Evolutionary conservation across 192 early-diverging fungal genomes (phyloP).

Genomic region (Podila epigama): DNA sequence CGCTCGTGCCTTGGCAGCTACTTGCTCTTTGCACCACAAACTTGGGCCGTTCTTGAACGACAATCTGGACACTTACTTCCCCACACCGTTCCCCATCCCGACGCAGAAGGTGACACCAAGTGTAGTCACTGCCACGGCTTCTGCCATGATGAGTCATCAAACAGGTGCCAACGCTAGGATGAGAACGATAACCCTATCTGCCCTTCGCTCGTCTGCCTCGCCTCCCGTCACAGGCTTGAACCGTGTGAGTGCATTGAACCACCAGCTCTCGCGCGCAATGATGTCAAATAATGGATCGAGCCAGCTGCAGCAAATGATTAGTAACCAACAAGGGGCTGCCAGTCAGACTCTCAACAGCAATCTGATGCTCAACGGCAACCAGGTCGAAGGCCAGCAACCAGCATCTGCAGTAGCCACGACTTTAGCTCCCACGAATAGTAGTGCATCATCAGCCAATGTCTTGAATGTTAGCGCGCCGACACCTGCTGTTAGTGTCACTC

Average conservation of each 20-base stretch:
- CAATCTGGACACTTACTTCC: conserved; percentile 70
- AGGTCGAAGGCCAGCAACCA: conserved; percentile 21
- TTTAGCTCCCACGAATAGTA: not conserved
- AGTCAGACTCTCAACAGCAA: conserved; percentile 23
- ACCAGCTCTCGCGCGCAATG: conserved; percentile 38
- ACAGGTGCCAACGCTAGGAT: conserved; percentile 28
- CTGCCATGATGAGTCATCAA: conserved; percentile 39
- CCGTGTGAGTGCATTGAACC: conserved; percentile 23
- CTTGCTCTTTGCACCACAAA: conserved; percentile 78
- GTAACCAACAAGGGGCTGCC: conserved; percentile 14
- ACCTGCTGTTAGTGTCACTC: not conserved
- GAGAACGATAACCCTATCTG: conserved; percentile 34
- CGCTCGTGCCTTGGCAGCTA: conserved; percentile 83
- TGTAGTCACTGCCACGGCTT: conserved; percentile 34
- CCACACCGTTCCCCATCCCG: conserved; percentile 65
- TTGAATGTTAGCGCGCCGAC: not conserved
- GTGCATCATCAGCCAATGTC: not conserved
- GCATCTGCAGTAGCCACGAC: not conserved
- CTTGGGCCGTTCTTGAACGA: conserved; percentile 82
- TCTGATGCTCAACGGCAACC: conserved; percentile 46
- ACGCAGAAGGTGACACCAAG: conserved; percentile 42
- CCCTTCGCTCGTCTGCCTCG: conserved; percentile 37
- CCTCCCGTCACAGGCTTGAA: conserved; percentile 25
- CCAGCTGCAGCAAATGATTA: conserved; percentile 25
- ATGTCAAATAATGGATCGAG: conserved; percentile 16